Evolutionary conservation across 139 green algal species (phyloP).

Genomic region (Micromonas commoda): DNA sequence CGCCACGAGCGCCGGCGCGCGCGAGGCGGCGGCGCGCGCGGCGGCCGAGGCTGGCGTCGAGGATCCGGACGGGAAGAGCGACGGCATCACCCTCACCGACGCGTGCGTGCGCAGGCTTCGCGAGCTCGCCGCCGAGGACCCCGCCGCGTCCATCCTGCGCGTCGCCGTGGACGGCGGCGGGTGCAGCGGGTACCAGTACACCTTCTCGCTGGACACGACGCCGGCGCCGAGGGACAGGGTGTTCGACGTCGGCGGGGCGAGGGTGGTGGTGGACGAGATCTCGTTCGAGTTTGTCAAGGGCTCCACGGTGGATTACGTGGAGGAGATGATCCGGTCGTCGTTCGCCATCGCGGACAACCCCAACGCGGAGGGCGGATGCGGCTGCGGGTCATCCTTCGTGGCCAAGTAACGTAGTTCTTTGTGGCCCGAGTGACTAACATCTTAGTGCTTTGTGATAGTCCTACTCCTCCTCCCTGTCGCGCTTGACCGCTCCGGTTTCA

Average conservation of each 20-base stretch:
- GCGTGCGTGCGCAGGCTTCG: constrained; percentile 17
- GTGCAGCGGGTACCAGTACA: constrained; percentile 93
- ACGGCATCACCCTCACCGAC: constrained; percentile 16
- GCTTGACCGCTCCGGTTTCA: background rate
- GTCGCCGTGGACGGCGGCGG: constrained; percentile 82
- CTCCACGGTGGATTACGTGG: constrained; percentile 74
- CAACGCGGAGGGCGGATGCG: constrained; percentile 66
- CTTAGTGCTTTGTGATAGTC: too few species aligned
- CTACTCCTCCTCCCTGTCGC: background rate
- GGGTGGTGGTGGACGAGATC: constrained; percentile 72
- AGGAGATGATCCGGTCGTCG: constrained; percentile 74
- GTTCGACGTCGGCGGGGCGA: constrained; percentile 63
- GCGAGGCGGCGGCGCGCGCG: too few species aligned
- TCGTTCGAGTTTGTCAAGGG: constrained; percentile 80
- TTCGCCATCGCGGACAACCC: constrained; percentile 77
- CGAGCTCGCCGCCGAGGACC: background rate
- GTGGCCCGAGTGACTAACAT: too few species aligned
- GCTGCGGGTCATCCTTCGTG: constrained; percentile 74
- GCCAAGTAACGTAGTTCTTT: constrained; percentile 57
- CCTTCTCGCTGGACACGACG: constrained; percentile 59
- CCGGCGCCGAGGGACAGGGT: constrained; percentile 51
- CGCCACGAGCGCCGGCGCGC: too few species aligned
- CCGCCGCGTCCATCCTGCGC: constrained; percentile 44
- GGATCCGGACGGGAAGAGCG: background rate
- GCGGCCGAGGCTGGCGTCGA: too few species aligned